phyloP scores from a whole-genome alignment of 2,329 filamentous ascomycete genomes.

The Rutstroemia sp. region DNA sequence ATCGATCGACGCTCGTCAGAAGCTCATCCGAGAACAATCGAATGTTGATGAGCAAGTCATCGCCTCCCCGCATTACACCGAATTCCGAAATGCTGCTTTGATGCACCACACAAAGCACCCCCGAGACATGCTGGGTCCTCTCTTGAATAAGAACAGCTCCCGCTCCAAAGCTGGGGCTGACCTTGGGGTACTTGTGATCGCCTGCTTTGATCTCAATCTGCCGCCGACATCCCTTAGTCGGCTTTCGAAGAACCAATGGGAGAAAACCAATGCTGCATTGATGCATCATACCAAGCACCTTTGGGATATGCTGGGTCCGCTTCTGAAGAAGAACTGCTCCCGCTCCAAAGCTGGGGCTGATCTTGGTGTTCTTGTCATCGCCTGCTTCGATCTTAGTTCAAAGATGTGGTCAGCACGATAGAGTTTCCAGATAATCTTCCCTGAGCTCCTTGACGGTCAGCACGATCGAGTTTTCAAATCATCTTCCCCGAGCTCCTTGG shows the following conservation, averaged over 20 bases:
- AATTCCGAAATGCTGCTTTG: conserved; percentile 18
- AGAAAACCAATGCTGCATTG: conserved; percentile 12
- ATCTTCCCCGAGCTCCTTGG: conserved; percentile 42
- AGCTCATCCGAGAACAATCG: conserved; percentile 32
- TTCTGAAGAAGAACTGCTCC: too few species aligned
- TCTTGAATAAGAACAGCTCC: conserved; percentile 32
- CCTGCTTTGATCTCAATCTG: conserved; percentile 24
- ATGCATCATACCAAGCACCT: conserved; percentile 23
- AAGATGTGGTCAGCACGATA: conserved; percentile 37
- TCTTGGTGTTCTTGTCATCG: conserved; percentile 21
- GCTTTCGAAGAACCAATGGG: too few species aligned
- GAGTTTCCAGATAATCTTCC: conserved; percentile 41
- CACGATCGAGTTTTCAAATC: conserved; percentile 36
- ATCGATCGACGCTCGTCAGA: conserved; percentile 25
- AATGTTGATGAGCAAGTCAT: conserved; percentile 34
- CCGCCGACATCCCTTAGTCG: too few species aligned
- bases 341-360: conserved; percentile 38
- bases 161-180: conserved; percentile 35
- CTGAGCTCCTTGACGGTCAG: conserved; percentile 41
- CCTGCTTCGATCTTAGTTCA: conserved; percentile 31
- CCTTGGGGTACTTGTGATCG: conserved; percentile 22
- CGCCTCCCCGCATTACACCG: conserved; percentile 28
- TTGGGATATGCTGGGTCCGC: conserved; percentile 38
- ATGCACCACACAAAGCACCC: conserved; percentile 23
- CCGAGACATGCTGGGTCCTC: conserved; percentile 38